A percentile compares a stretch with the other conserved stretches of the same genome.
phyloP scores from a whole-genome alignment of 257 asterid genomes.

The Ligustrum vulgare region DNA sequence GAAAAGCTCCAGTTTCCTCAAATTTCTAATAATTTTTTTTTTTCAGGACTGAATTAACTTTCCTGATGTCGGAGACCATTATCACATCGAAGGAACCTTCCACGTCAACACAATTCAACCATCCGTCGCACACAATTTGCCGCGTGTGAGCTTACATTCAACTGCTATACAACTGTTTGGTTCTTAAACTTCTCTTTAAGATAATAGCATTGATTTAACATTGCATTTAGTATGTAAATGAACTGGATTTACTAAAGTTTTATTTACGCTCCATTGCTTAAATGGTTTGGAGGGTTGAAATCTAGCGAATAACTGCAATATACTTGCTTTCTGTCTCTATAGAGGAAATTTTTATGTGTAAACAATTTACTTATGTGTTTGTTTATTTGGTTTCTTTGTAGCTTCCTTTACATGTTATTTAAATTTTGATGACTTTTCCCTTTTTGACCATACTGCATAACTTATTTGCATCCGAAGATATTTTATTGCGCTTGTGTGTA shows the following conservation, averaged over 20 bases:
- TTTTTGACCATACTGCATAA: not conserved
- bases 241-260: not conserved
- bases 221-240: not conserved
- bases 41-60: not conserved
- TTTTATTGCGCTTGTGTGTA: not conserved
- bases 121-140: constrained; percentile 65
- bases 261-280: not conserved
- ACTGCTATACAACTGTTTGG: not conserved
- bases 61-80: constrained; percentile 41
- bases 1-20: not conserved
- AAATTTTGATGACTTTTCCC: not conserved
- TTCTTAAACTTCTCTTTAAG: not conserved
- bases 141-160: constrained; percentile 58
- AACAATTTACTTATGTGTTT: not conserved
- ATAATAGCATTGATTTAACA: not conserved
- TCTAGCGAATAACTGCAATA: not conserved
- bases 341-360: not conserved
- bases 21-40: not conserved
- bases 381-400: not conserved
- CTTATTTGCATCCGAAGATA: not conserved
- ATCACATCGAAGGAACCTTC: constrained; percentile 47
- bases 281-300: not conserved
- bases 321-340: not conserved
- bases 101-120: constrained; percentile 43
- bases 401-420: not conserved